Percentiles rank a stretch among this genome's conserved stretches.
These are phyloP conservation scores for Takakia lepidozioides DNA, from an alignment of 225 moss, liverwort and hornwort genomes.

Conservation along the genomic window DNA sequence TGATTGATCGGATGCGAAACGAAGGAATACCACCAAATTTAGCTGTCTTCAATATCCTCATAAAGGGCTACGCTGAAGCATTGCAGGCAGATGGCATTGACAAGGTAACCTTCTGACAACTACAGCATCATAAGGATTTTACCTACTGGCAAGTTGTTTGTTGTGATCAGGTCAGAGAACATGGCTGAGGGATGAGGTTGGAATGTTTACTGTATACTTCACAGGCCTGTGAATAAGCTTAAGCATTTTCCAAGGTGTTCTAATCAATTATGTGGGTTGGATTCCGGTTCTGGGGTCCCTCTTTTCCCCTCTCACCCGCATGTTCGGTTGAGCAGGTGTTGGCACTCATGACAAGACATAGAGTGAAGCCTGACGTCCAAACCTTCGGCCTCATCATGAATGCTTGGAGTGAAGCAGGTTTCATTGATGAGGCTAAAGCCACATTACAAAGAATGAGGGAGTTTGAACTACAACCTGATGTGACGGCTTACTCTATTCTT, in stretches of 20 bases:
- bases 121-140: too few species aligned
- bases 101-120: conserved; percentile 25
- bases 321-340: conserved; percentile 62
- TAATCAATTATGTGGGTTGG: too few species aligned
- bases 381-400: conserved; percentile 91
- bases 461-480: conserved; percentile 53
- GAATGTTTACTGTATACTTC: too few species aligned
- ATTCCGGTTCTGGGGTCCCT: neutral
- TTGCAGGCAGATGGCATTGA: conserved; percentile 55
- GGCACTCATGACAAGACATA: conserved; percentile 47
- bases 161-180: too few species aligned
- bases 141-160: too few species aligned
- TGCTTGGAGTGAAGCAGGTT: conserved; percentile 65
- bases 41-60: conserved; percentile 63
- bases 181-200: too few species aligned
- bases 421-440: conserved; percentile 63
- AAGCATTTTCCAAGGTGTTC: too few species aligned
- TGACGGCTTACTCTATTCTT: conserved; percentile 76
- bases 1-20: conserved; percentile 49
- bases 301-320: too few species aligned
- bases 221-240: too few species aligned
- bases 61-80: conserved; percentile 82
- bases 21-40: conserved; percentile 62
- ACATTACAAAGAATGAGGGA: conserved; percentile 48
- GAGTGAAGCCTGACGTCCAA: conserved; percentile 66